phyloP scores from a whole-genome alignment of 2,329 filamentous ascomycete species.

The Albophoma yamanashiensis region DNA sequence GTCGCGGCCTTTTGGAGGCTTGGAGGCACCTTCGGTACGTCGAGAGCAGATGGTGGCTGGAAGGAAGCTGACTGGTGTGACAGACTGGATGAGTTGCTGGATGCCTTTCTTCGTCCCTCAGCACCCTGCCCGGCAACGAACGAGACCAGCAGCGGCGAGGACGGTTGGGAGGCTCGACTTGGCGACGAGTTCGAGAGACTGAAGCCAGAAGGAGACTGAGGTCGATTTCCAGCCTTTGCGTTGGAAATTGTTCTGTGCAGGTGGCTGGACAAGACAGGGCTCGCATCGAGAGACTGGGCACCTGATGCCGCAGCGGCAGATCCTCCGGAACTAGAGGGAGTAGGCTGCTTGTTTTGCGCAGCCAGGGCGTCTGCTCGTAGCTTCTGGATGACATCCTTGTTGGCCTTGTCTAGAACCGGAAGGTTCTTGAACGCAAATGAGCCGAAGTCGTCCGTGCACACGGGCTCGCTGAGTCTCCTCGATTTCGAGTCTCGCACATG shows the following conservation, averaged over 20 bases:
- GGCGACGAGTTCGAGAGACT: conserved; percentile 80
- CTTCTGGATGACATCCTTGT: conserved; percentile 98
- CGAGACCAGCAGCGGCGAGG: conserved; percentile 75
- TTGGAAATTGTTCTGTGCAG: conserved; percentile 76
- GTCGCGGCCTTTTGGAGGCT: conserved; percentile 51
- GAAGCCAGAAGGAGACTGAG: conserved; percentile 74
- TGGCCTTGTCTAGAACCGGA: conserved; percentile 91
- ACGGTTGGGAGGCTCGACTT: conserved; percentile 63
- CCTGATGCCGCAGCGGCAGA: conserved; percentile 41
- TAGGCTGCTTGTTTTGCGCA: conserved; percentile 42
- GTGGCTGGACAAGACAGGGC: conserved; percentile 69
- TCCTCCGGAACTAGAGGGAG: conserved; percentile 30
- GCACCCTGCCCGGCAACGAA: conserved; percentile 78
- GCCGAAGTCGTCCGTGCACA: conserved; percentile 85
- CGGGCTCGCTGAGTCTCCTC: conserved; percentile 81
- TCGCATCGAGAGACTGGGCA: conserved; percentile 67
- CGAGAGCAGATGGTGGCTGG: conserved; percentile 61
- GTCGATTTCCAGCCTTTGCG: conserved; percentile 66
- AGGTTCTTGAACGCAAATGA: conserved; percentile 96
- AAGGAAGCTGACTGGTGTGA: conserved; percentile 69
- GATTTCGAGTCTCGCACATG: conserved; percentile 88
- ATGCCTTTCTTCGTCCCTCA: conserved; percentile 78
- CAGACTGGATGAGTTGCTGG: conserved; percentile 74
- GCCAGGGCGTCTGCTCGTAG: conserved; percentile 83
- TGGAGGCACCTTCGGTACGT: conserved; percentile 54